Percentiles rank a stretch among this genome's conserved stretches.
Conservation (phyloP, 1,139 yeast species). For the Saccharomyces hybrid region DNA sequence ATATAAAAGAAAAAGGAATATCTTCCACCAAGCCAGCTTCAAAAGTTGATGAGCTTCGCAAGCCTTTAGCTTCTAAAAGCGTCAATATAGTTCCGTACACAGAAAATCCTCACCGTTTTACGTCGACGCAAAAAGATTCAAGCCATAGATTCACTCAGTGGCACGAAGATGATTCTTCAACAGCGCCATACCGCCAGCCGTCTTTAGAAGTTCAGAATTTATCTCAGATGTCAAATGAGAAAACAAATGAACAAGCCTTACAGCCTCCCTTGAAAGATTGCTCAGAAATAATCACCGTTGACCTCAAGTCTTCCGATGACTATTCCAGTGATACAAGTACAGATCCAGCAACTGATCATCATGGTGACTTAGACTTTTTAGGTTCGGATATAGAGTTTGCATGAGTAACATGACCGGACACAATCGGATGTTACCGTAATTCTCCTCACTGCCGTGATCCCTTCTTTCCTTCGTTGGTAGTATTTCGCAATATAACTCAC, state of each 20-base stretch:
- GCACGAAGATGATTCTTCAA: neutral
- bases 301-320: neutral
- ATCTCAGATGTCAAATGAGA: neutral
- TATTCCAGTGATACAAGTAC: neutral
- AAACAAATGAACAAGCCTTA: neutral
- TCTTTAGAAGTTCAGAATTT: neutral
- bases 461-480: neutral
- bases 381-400: constrained; percentile 22
- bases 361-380: constrained; percentile 11
- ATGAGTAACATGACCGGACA: constrained; percentile 2
- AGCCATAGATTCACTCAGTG: neutral
- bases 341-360: neutral
- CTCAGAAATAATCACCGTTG: neutral
- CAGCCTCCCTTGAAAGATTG: neutral
- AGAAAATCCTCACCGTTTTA: neutral
- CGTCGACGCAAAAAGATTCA: neutral
- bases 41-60: neutral
- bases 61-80: neutral
- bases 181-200: neutral
- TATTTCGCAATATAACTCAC: neutral
- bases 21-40: neutral
- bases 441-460: neutral
- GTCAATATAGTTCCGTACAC: neutral
- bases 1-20: constrained; percentile 1
- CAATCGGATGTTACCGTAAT: neutral